Base-by-base conservation (phyloP, 768 basidiomycete species). In the Calocybe gangraenosa region DNA sequence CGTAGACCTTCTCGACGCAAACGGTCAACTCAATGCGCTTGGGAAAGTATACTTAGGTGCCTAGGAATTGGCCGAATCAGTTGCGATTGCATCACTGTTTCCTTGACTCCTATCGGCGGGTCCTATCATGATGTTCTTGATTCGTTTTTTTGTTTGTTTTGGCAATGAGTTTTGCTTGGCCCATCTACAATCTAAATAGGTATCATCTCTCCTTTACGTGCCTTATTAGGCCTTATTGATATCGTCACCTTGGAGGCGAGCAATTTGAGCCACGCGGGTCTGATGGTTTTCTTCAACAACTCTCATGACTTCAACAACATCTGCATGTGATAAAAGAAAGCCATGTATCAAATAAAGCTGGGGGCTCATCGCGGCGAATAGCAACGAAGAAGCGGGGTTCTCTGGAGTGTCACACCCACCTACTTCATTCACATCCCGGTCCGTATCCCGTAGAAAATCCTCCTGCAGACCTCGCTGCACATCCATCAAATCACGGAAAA, bases 11-110 rank as follows among this genome's bases (percentile, higher is more conserved):
- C 44, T 59, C 15, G 53, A 59, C 36, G 51, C 41, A 15, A 53
- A 50, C 17, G 58, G 58, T 7, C 52, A 55, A 17, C 49, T 57
- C 8, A 58, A 57, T 46, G 51, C 44, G 13, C 25, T 57, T 6
- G 58, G 57, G 17, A 42, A 46, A 35, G 47, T 45, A 19, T 59
- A 59, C 18, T 44, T 59, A 21, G 58, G 14, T 22, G 30, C 32
- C 15, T 37, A 31, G 30, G 7, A 33, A 28, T 28, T 28, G 11
- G 25, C 11, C 25, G 5, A n/a, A n/a, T n/a, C n/a, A n/a, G n/a
- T n/a, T n/a, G n/a, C n/a, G n/a, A n/a, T n/a, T n/a, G n/a, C n/a
- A n/a, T n/a, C n/a, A n/a, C n/a, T n/a, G n/a, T n/a, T 30, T 34
- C 42, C 36, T 37, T 19, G 41, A 13, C 30, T 18, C 15, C 13